Conservation (phyloP, 2,329 filamentous ascomycete genomes). For the Microdochium bolleyi region DNA sequence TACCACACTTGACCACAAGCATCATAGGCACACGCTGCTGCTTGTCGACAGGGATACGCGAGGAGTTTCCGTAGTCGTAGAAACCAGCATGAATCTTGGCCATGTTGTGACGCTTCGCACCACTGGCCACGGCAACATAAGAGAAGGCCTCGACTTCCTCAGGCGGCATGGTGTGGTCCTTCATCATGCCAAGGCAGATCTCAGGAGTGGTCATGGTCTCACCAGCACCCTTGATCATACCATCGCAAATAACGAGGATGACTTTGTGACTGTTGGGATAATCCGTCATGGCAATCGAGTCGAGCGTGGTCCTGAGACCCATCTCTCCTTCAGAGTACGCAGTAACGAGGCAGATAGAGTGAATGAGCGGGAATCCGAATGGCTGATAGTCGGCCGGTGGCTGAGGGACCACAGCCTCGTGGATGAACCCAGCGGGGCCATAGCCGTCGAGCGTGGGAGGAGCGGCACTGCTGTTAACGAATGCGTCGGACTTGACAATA, state of each 20-base stretch:
- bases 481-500: conserved; percentile 54
- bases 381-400: conserved; percentile 96
- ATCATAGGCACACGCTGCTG: conserved; percentile 98
- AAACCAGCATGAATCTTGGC: conserved; percentile 97
- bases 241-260: conserved; percentile 93
- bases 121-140: conserved; percentile 92
- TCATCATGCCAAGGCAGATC: conserved; percentile 88
- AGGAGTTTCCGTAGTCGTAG: conserved; percentile 87
- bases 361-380: conserved; percentile 89
- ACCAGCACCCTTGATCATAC: conserved; percentile 93
- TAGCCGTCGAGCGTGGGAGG: conserved; percentile 51
- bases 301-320: conserved; percentile 85
- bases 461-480: conserved; percentile 39
- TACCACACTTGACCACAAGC: conserved; percentile 91
- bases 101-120: conserved; percentile 98
- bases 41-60: conserved; percentile 71
- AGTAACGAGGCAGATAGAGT: conserved; percentile 89
- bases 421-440: conserved; percentile 89
- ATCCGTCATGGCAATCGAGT: conserved; percentile 95
- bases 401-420: conserved; percentile 91
- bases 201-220: conserved; percentile 84
- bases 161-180: conserved; percentile 70
- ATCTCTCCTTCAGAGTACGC: conserved; percentile 95
- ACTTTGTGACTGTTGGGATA: conserved; percentile 99
- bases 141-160: conserved; percentile 86